Evolutionary conservation across 2,329 filamentous ascomycete species (phyloP), one percentile per base, ranked within the genome.

Genomic region (Stagonosporopsis rhizophila): DNA sequence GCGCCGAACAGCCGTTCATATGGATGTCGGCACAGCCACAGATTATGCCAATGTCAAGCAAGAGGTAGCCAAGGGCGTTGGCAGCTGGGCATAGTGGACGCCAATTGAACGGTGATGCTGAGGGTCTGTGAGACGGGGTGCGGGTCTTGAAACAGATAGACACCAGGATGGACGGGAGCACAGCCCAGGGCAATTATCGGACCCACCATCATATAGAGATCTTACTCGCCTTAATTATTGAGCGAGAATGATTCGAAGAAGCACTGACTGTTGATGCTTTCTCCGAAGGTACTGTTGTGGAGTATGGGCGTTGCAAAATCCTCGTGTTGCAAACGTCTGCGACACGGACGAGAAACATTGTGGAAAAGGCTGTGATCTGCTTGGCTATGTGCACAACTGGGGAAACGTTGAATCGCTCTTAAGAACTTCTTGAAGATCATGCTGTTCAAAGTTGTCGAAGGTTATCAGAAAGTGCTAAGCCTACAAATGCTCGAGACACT

Each of bases 1-100:
- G 46, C 52, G 54, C 56, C 49, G 50, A 59, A 61, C 59, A 59
- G 42, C 50, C 61, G 52, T 60, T 56, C 50, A 47, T 42, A 23
- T 45, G 38, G 41, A 20, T 44, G 28, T 44, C 47, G 46, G 41
- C 46, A 51, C 49, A 48, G 58, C 52, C 37, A 47, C 48, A 44
- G 12, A 37, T 37, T 8, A 30, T 56, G 46, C 46, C 46, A 51
- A 51, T 41, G 25, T 22, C 27, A 15, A 23, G 15, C 3, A 41
- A 22, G 39, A 23, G 25, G 14, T 20, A 42, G 51, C 51, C 42
- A 49, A 56, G 46, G 45, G 4, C 35, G 11, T 20, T 35, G 15
- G 27, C 45, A 35, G 28, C 34, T 40, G 45, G 40, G 27, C 40
- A 15, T 41, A 28, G 22, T 19, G 12, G 35, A 51, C 22, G 41